Evolutionary conservation across 129 eudicot genomes (phyloP).

Genomic region (Centella asiatica): DNA sequence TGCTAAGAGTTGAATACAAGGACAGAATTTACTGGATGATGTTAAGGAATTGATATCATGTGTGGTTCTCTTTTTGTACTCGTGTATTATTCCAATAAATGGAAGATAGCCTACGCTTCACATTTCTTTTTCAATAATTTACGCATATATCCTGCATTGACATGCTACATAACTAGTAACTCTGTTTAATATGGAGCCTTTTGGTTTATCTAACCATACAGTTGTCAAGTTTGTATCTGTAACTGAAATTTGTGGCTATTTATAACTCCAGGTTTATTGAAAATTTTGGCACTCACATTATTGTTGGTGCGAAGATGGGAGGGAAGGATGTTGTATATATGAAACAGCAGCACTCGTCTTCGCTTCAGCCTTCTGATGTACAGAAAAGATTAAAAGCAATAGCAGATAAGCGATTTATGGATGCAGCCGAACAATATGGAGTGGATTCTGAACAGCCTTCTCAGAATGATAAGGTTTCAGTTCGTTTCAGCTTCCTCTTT

Average conservation of each 20-base stretch:
- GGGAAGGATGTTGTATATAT: constrained; percentile 89
- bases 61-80: no score
- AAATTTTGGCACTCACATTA: constrained; percentile 86
- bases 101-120: neutral
- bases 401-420: constrained; percentile 85
- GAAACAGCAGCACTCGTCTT: constrained; percentile 92
- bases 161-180: neutral
- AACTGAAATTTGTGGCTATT: constrained; percentile 2
- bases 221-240: neutral
- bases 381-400: constrained; percentile 69
- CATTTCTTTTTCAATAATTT: neutral
- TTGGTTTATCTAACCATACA: neutral
- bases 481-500: neutral
- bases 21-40: no score
- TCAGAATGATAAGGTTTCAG: constrained; percentile 56
- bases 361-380: constrained; percentile 90
- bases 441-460: constrained; percentile 42
- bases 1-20: no score
- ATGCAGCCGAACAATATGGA: constrained; percentile 46
- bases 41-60: no score
- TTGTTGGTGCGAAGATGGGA: constrained; percentile 97
- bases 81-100: neutral
- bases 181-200: neutral
- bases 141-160: neutral
- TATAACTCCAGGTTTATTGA: constrained; percentile 61